These are phyloP conservation scores for Pichia sp. DNA, from an alignment of 1,139 yeast species.

Conservation along the genomic window DNA sequence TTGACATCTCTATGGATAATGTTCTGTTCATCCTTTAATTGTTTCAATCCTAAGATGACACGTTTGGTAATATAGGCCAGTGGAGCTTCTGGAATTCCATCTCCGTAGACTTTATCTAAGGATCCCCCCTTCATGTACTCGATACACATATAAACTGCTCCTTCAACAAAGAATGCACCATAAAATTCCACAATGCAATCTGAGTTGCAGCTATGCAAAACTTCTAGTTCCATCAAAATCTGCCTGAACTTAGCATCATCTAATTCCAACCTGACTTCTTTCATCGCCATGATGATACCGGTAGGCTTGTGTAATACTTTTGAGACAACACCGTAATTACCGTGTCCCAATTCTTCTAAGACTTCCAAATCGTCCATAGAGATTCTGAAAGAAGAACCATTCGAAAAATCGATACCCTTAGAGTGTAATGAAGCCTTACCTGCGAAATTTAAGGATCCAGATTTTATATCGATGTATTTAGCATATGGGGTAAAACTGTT, in stretches of 20 bases:
- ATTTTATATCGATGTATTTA: slow-evolving; percentile 82
- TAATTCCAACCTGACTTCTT: slow-evolving; percentile 85
- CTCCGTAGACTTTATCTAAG: slow-evolving; percentile 75
- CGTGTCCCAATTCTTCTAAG: slow-evolving; percentile 84
- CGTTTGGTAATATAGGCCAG: slow-evolving; percentile 79
- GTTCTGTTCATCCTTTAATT: slow-evolving; percentile 82
- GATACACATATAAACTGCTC: slow-evolving; percentile 97
- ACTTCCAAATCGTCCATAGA: slow-evolving; percentile 83
- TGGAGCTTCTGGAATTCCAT: slow-evolving; percentile 68
- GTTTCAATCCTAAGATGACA: slow-evolving; percentile 77
- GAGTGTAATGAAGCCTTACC: slow-evolving; percentile 93
- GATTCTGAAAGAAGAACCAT: slow-evolving; percentile 83
- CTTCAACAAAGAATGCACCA: slow-evolving; percentile 96
- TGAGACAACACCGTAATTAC: slow-evolving; percentile 92
- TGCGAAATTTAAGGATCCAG: slow-evolving; percentile 86
- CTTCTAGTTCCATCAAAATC: slow-evolving; percentile 91
- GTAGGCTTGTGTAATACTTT: slow-evolving; percentile 95
- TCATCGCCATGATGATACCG: slow-evolving; percentile 92
- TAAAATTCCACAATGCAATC: slow-evolving; percentile 92
- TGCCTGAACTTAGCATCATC: slow-evolving; percentile 91
- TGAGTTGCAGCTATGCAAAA: slow-evolving; percentile 83
- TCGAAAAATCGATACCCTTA: slow-evolving; percentile 83
- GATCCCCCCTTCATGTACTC: slow-evolving; percentile 99
- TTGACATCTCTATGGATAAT: slow-evolving; percentile 96
- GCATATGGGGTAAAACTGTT: slow-evolving; percentile 68